Evolutionary conservation across 2,329 filamentous ascomycete genomes (phyloP), one percentile per base, ranked within the genome.

Genomic region (Domatiomyces globalis): DNA sequence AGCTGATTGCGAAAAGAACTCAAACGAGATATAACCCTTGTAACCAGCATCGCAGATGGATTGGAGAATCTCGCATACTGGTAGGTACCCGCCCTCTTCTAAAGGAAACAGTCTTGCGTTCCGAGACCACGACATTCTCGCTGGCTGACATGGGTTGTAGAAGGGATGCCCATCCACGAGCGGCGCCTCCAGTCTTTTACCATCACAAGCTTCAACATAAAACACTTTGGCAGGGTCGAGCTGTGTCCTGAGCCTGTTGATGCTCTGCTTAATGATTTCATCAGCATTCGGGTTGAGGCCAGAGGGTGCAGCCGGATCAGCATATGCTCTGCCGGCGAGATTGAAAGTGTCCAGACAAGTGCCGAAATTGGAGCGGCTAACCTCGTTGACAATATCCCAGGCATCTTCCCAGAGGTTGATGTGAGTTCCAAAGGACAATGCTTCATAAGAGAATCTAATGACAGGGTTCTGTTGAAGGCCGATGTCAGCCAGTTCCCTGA

Each of bases 341-440:
- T 89, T 86, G 69, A 87, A 89, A 0, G 81, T 86, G 65, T 89
- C 85, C 20, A 89, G 72, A 62, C 84, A 87, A 43, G 87, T 70
- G 6, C 85, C 85, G 62, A 89, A 87, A 65, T 89, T 89, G 7
- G 74, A 66, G 6, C 83, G 67, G 63, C 85, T 72, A 25, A 88
- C 83, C 2, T 68, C 69, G 58, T 73, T 67, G 0, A 88, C 79
- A 2, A 87, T 70, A 5, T 81, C 77, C 81, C 83, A 90, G 57
- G 76, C 79, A 9, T 71, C 68, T 63, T 88, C 84, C 85, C 85
- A 90, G 0, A 73, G 80, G 62, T 86, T 74, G 52, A 81, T 71
- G 49, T 79, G 73, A 0, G 83, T 87, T 8, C 83, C 84, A 78
- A 81, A 90, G 58, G 76, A 80, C 2, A 90, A 70, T 7, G 77